Evolutionary conservation across 768 basidiomycete genomes (phyloP).

Genomic region (Leccinum boreale): DNA sequence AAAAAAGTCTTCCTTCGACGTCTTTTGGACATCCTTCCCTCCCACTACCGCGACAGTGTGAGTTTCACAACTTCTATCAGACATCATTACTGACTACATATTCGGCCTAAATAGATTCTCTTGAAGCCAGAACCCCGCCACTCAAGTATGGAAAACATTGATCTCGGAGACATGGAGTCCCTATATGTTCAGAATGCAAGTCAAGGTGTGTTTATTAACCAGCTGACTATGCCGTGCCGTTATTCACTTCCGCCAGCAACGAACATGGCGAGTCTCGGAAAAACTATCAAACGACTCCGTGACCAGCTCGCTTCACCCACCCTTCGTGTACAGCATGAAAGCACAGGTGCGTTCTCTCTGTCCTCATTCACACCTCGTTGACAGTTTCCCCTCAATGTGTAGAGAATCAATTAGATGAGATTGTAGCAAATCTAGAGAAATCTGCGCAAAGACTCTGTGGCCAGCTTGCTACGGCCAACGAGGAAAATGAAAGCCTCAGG

Average conservation of each 20-base stretch:
- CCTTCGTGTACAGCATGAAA: not conserved
- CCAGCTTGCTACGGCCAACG: not conserved
- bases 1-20: too few relatives aligned
- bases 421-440: not conserved
- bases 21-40: not conserved
- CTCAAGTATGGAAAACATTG: too few relatives aligned
- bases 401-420: not conserved
- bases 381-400: not conserved
- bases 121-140: too few relatives aligned
- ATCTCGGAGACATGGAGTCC: too few relatives aligned
- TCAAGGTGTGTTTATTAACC: not conserved
- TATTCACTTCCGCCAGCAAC: not conserved
- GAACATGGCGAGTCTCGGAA: not conserved
- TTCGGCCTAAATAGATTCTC: too few relatives aligned
- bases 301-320: not conserved
- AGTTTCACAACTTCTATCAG: too few relatives aligned
- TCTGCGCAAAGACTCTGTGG: not conserved
- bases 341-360: not conserved
- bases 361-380: not conserved
- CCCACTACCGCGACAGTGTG: not conserved
- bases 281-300: not conserved
- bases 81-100: too few relatives aligned
- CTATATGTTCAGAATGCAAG: not conserved
- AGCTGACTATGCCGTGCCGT: not conserved
- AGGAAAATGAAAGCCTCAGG: not conserved